These are phyloP conservation scores for Colletotrichum phormii DNA, from an alignment of 2,329 filamentous ascomycete genomes.

Conservation along the genomic window DNA sequence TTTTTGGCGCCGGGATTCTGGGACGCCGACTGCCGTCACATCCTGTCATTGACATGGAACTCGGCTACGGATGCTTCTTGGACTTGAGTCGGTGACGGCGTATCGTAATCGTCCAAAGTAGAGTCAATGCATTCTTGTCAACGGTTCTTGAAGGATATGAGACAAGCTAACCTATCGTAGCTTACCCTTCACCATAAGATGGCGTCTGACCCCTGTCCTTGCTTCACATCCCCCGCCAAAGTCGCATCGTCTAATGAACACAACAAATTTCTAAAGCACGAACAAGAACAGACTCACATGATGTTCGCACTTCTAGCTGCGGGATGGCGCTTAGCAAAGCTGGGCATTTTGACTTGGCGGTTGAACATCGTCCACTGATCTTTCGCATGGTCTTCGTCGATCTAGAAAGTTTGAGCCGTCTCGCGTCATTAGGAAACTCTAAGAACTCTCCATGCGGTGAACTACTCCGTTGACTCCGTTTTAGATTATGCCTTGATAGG, in stretches of 20 bases:
- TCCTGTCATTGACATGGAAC: too few species aligned
- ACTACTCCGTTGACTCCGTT: fast-evolving
- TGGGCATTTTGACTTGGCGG: background rate
- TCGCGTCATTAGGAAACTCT: background rate
- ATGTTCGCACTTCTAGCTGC: too few species aligned
- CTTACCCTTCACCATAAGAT: background rate
- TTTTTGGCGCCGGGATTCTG: background rate
- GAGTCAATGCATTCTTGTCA: too few species aligned
- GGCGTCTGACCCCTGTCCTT: background rate
- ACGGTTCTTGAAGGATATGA: background rate
- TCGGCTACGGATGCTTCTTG: background rate
- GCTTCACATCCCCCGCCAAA: background rate
- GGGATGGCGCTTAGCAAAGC: background rate
- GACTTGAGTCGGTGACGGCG: background rate
- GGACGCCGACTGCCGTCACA: background rate
- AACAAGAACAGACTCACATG: background rate
- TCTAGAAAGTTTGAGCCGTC: background rate
- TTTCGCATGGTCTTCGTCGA: background rate
- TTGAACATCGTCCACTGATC: background rate
- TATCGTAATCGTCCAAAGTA: background rate
- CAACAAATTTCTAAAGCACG: background rate
- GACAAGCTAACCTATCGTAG: background rate
- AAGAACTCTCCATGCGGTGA: background rate
- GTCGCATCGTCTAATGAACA: background rate
- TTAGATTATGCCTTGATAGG: background rate